Evolutionary conservation across 805 yeast genomes (phyloP).

Genomic region (Wickerhamomyces strasburgensis): DNA sequence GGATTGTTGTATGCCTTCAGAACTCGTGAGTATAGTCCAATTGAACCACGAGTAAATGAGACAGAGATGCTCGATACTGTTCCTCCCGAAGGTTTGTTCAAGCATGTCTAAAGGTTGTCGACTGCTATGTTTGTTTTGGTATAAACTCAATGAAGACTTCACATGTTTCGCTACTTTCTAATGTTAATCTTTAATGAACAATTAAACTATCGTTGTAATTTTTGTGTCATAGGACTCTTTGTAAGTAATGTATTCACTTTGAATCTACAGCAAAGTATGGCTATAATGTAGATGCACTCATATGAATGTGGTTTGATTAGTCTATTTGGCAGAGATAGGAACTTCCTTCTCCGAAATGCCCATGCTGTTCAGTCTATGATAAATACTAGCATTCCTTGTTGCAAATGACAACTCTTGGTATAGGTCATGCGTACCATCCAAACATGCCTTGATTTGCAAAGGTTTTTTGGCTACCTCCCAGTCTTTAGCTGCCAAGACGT

Average conservation of each 20-base stretch:
- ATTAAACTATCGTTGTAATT: no score
- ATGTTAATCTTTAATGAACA: no score
- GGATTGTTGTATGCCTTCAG: slow-evolving; percentile 32
- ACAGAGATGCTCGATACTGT: slow-evolving; percentile 56
- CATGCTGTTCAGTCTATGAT: slow-evolving; percentile 8
- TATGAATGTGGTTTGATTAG: no score
- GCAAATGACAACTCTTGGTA: slow-evolving; percentile 25
- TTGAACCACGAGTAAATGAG: slow-evolving; percentile 54
- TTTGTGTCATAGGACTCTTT: no score
- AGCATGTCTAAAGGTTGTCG: slow-evolving; percentile 20
- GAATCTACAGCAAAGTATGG: no score
- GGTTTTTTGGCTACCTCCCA: slow-evolving; percentile 41
- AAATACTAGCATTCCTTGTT: slow-evolving; percentile 20
- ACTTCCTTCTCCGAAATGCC: no score
- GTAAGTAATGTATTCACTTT: no score
- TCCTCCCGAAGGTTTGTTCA: slow-evolving; percentile 53
- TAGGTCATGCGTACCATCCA: slow-evolving; percentile 25
- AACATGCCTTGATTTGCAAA: slow-evolving; percentile 26
- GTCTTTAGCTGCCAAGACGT: slow-evolving; percentile 65
- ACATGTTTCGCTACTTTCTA: no score
- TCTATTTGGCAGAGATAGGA: no score
- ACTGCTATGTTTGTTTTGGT: no score
- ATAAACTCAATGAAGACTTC: not conserved
- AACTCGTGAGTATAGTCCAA: slow-evolving; percentile 37
- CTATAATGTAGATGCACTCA: no score